Evolutionary conservation across 2,329 filamentous ascomycete genomes (phyloP), one percentile per base, ranked within the genome.

Genomic region (Plectosphaerella cucumerina): DNA sequence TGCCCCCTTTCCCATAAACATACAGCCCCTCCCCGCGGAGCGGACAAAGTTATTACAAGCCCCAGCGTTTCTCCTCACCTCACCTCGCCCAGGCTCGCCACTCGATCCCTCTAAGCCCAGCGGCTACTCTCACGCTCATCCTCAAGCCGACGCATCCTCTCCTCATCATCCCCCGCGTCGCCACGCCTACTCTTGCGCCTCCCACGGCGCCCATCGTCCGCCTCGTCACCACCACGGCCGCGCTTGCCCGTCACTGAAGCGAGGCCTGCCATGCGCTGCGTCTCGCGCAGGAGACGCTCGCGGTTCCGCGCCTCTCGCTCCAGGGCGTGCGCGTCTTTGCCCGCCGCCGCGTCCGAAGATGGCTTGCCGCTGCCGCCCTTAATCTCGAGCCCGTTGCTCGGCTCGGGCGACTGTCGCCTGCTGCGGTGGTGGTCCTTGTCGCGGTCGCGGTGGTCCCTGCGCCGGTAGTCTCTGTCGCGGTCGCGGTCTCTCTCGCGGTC

Each of bases 231-330:
- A 15, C 63, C 73, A n/a, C 77, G 70, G 47, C 72, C 66, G 55
- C 82, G 67, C 65, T 85, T 80, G 58, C 74, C 70, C 37, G 69
- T 67, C 26, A 77, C 60, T 48, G 75, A 70, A 3, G 73, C 65
- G 48, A 83, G 63, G 42, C 80, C 74, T 43, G 82, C 75, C 66
- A 86, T 81, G 34, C 82, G 78, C 66, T 89, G 83, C 37, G 83
- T 81, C 66, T 90, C 86, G 60, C 85, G 86, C 12, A 86, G 72
- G 48, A 88, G 71, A 22, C 86, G 75, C 64, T 87, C 84, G 44
- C 84, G 76, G 60, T 86, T 79, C 15, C 84, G 73, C 12, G 80
- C 81, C 62, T 88, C 85, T 20, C 86, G 81, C 65, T 90, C 86
- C 0, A 85, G 72, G 2, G 86, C 85, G 65, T 89, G 85, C n/a